These are phyloP conservation scores for Melaleuca alternifolia DNA, from an alignment of 345 rosid genomes.

Conservation along the genomic window DNA sequence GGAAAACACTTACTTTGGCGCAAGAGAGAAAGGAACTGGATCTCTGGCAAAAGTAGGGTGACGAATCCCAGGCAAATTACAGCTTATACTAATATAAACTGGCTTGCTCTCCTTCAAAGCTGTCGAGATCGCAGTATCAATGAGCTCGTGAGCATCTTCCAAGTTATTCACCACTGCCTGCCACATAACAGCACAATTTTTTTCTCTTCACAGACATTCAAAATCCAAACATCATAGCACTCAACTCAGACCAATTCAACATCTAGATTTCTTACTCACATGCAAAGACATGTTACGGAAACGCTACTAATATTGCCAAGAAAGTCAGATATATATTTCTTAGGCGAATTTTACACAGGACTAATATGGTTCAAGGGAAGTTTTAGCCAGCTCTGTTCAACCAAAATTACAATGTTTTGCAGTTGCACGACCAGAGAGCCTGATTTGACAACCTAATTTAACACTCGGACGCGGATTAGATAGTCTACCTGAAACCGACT, in stretches of 20 bases:
- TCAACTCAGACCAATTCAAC: not conserved
- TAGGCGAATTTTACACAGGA: not conserved
- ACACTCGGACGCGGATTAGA: not conserved
- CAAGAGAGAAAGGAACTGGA: slow-evolving; percentile 53
- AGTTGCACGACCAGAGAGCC: not conserved
- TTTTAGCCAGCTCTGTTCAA: not conserved
- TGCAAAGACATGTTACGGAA: too few species aligned
- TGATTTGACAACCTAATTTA: not conserved
- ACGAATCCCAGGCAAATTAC: slow-evolving; percentile 53
- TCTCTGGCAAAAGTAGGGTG: slow-evolving; percentile 56
- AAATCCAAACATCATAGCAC: not conserved
- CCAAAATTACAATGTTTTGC: not conserved
- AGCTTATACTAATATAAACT: slow-evolving; percentile 57
- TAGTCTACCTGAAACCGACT: not conserved
- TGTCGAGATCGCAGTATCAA: slow-evolving; percentile 63
- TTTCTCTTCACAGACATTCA: not conserved
- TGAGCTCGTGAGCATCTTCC: slow-evolving; percentile 63
- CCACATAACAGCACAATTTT: not conserved
- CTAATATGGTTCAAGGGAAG: not conserved
- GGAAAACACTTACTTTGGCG: slow-evolving; percentile 32
- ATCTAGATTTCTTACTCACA: not conserved
- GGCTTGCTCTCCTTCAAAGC: slow-evolving; percentile 73
- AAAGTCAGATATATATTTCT: not conserved
- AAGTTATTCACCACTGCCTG: slow-evolving; percentile 67
- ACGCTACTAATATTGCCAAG: not conserved